Percentiles rank a stretch among this genome's conserved stretches.
Evolutionary conservation across 2,329 filamentous ascomycete genomes (phyloP).

Genomic region (Stachybotrys chlorohalonatus): DNA sequence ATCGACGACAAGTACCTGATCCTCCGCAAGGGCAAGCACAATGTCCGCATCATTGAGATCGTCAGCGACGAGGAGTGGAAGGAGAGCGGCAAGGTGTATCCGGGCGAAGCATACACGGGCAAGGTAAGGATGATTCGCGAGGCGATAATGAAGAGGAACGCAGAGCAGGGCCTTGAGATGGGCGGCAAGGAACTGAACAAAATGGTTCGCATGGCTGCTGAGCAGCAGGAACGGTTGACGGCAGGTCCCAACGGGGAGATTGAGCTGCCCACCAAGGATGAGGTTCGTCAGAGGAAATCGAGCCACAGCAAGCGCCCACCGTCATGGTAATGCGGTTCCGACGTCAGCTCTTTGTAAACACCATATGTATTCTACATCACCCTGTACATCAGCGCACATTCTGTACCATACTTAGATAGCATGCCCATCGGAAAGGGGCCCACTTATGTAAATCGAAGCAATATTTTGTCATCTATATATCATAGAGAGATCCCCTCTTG

Average conservation of each 20-base stretch:
- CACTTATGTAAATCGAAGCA: not conserved
- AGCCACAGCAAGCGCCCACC: not conserved
- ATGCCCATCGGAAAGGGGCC: slow-evolving; percentile 5
- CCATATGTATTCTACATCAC: not conserved
- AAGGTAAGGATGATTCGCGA: slow-evolving; percentile 32
- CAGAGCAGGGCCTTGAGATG: slow-evolving; percentile 17
- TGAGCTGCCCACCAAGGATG: slow-evolving; percentile 26
- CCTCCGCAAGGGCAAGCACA: slow-evolving; percentile 55
- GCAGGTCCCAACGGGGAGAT: slow-evolving; percentile 32
- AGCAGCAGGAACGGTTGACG: slow-evolving; percentile 10
- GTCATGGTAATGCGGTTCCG: not conserved
- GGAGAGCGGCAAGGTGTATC: slow-evolving; percentile 38
- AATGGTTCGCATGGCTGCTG: slow-evolving; percentile 10
- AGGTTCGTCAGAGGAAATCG: slow-evolving; percentile 15
- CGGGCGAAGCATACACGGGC: slow-evolving; percentile 43
- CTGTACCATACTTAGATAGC: not conserved
- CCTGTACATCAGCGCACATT: not conserved
- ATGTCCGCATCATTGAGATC: slow-evolving; percentile 52
- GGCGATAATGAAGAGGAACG: slow-evolving; percentile 25
- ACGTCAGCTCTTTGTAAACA: not conserved
- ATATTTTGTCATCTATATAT: slow-evolving; percentile 35
- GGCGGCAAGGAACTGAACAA: slow-evolving; percentile 17
- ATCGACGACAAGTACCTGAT: slow-evolving; percentile 51
- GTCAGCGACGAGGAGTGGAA: slow-evolving; percentile 47
- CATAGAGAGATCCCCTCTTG: slow-evolving; percentile 43